These are phyloP conservation scores for Musa balbisiana DNA, from an alignment of 202 grass and related monocot genomes.

Conservation along the genomic window DNA sequence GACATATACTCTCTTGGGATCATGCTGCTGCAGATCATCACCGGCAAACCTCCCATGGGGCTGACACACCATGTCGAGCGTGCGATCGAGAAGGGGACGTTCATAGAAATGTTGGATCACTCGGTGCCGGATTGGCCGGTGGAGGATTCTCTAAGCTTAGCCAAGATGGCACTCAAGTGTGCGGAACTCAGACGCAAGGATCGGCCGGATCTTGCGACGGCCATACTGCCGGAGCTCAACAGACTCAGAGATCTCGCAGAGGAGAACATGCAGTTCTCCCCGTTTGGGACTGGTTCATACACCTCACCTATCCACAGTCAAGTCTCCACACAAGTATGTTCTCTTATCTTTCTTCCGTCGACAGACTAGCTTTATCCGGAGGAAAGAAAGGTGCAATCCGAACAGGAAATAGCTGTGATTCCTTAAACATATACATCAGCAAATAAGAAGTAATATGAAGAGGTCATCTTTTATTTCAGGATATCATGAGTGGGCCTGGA, in stretches of 20 bases:
- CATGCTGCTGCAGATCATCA: conserved; percentile 78
- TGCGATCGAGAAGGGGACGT: neutral
- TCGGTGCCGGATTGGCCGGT: neutral
- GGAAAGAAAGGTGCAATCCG: too few species aligned
- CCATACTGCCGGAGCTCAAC: conserved; percentile 6
- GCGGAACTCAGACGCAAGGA: neutral
- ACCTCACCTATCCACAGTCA: neutral
- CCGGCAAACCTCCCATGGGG: conserved; percentile 69
- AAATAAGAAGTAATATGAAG: too few species aligned
- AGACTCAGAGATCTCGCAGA: conserved; percentile 3
- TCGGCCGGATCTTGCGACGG: neutral
- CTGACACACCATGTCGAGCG: conserved; percentile 14
- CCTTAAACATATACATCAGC: too few species aligned
- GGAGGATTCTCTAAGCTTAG: neutral
- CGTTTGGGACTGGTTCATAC: neutral
- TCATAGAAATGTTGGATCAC: neutral
- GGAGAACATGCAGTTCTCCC: neutral
- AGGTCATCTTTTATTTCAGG: neutral
- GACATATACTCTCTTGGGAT: conserved; percentile 94
- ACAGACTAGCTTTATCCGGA: too few species aligned
- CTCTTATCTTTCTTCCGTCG: too few species aligned
- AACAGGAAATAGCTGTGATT: too few species aligned
- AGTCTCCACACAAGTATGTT: neutral
- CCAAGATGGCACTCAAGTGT: neutral
- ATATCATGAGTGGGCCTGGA: conserved; percentile 2